Evolutionary conservation across 1,284 basidiomycete species (phyloP).

Genomic region (Leucoagaricus sp.): DNA sequence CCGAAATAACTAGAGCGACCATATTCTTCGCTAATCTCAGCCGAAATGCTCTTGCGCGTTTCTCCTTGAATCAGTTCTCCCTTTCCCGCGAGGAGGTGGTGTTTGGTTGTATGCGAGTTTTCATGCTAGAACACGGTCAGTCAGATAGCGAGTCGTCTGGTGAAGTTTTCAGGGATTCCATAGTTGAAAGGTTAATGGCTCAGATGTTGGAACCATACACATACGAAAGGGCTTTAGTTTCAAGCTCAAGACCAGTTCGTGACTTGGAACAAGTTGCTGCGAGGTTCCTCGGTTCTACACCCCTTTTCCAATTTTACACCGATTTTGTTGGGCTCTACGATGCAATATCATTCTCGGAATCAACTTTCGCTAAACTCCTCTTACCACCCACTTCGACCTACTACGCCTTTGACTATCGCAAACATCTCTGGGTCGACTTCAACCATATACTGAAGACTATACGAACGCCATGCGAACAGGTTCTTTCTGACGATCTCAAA

Average conservation of each 20-base stretch:
- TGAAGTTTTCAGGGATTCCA: slow-evolving; percentile 72
- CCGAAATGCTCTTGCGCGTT: slow-evolving; percentile 42
- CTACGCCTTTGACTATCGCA: slow-evolving; percentile 86
- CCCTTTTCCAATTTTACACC: slow-evolving; percentile 95
- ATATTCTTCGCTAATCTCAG: slow-evolving; percentile 56
- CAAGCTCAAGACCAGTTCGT: slow-evolving; percentile 20
- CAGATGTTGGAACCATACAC: slow-evolving; percentile 61
- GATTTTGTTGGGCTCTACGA: slow-evolving; percentile 91
- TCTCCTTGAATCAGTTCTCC: slow-evolving; percentile 41
- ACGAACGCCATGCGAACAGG: slow-evolving; percentile 46
- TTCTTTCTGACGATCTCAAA: slow-evolving; percentile 49
- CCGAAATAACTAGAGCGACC: slow-evolving; percentile 73
- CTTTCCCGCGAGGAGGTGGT: slow-evolving; percentile 57
- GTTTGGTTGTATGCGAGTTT: slow-evolving; percentile 89
- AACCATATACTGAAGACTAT: slow-evolving; percentile 61
- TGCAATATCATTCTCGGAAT: slow-evolving; percentile 86
- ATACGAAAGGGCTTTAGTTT: slow-evolving; percentile 22
- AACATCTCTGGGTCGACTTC: slow-evolving; percentile 83
- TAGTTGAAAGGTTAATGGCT: slow-evolving; percentile 61
- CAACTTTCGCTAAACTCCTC: slow-evolving; percentile 76
- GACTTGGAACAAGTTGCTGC: slow-evolving; percentile 61
- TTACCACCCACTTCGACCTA: slow-evolving; percentile 74
- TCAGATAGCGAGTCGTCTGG: slow-evolving; percentile 50
- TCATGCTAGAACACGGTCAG: slow-evolving; percentile 89
- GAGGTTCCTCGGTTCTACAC: slow-evolving; percentile 70